Evolutionary conservation across 78 protist species (phyloP), one percentile per base, ranked within the genome.

Genomic region (slime mould (Dictyostelium discoideum)): DNA sequence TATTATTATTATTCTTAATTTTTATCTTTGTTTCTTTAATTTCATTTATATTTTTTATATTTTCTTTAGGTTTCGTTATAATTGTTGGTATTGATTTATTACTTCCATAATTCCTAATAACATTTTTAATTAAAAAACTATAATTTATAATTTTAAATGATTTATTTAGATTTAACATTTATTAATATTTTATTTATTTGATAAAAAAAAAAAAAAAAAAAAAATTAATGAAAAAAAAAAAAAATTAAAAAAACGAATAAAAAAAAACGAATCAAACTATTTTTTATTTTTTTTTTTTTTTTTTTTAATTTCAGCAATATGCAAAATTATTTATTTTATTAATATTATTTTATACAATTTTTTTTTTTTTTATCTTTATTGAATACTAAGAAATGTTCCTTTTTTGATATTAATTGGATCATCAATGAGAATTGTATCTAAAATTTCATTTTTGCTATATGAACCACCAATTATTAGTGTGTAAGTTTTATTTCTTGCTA

Each of bases 401-500:
- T 74, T 74, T 74, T 74, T 74, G 37, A 74, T 26, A 74, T 37
- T 3, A 37, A 32, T 74, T 74, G 22, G 22, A 18, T 74, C 81
- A 37, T 74, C 81, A 74, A 37, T 74, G 1, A 74, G 39, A 37
- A 74, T 74, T 29, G 81, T 74, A 5, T 74, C 48, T 11, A 74
- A 26, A 14, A 74, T 74, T 74, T 74, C 81, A 37, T 74, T 22
- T 73, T 73, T 74, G 16, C n/a, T 74, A 16, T 74, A 85, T n/a
- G 57, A 24, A 29, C 94, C 94, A 80, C 94, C 86, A 26, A 78
- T 80, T 14, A 88, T 88, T 8, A 88, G 37, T 2, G 72, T 63
- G 40, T 60, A 54, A 0, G 83, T 67, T 29, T 24, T 18, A 63
- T 63, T 29, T 46, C 44, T 39, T 32, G 78, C 40, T 3, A 86